Percentiles rank a stretch among this genome's conserved stretches.
phyloP scores from a whole-genome alignment of 148 eudicot species.

The Rhododendron ovatum region DNA sequence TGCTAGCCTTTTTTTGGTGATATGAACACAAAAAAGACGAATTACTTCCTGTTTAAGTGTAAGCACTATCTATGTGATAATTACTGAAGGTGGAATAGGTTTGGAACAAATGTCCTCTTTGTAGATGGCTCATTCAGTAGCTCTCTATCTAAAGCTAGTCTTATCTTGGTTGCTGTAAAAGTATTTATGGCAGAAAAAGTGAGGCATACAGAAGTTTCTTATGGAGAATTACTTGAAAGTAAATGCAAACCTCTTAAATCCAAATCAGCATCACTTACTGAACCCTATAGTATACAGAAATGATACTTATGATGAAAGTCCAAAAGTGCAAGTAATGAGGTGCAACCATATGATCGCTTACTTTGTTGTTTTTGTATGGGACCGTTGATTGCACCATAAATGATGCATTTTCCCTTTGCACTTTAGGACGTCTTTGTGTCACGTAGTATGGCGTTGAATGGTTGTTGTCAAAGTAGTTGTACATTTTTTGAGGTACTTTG shows the following conservation, averaged over 20 bases:
- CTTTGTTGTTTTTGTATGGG: not conserved
- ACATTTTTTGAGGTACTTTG: not conserved
- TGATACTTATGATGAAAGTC: not conserved
- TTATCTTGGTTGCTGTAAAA: too few species aligned
- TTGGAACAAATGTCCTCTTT: too few species aligned
- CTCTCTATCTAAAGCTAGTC: too few species aligned
- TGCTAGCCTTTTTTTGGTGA: too few species aligned
- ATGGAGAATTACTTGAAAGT: not conserved
- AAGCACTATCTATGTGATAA: too few species aligned
- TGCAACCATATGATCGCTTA: not conserved
- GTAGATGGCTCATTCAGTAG: too few species aligned
- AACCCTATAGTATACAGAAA: not conserved
- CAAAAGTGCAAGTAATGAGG: not conserved
- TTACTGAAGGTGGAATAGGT: too few species aligned
- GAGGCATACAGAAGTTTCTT: not conserved
- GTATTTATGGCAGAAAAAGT: constrained; percentile 8
- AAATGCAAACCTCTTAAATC: not conserved
- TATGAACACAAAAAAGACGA: too few species aligned
- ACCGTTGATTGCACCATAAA: not conserved
- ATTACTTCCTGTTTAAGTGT: too few species aligned
- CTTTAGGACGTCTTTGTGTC: not conserved
- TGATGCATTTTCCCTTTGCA: not conserved
- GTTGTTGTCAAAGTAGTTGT: not conserved
- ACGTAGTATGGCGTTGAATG: not conserved
- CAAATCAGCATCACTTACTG: not conserved